phyloP scores from a whole-genome alignment of 2,329 filamentous ascomycete species.

The Chrysosphaeria jannelii region DNA sequence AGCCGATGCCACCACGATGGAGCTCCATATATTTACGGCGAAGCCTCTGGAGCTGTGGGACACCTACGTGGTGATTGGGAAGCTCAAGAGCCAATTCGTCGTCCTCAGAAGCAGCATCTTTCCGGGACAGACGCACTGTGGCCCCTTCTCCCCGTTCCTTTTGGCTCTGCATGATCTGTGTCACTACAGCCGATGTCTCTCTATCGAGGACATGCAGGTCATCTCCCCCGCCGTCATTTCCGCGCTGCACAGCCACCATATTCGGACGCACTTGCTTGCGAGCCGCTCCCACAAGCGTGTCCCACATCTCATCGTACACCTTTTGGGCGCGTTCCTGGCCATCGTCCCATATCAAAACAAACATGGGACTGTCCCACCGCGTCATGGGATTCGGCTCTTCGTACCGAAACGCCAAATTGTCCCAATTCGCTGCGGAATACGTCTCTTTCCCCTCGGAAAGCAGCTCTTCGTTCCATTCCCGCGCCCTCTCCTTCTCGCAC shows the following conservation, averaged over 20 bases:
- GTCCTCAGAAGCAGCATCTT: conserved; percentile 3
- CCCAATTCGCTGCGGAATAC: conserved; percentile 31
- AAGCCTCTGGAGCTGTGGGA: conserved; percentile 50
- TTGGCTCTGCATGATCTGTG: conserved; percentile 36
- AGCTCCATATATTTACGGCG: conserved; percentile 48
- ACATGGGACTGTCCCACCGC: conserved; percentile 59
- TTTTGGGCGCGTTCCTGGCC: conserved; percentile 22
- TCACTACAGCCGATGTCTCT: conserved; percentile 48
- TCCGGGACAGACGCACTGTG: conserved; percentile 16
- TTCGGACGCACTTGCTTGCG: conserved; percentile 39
- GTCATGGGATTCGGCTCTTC: conserved; percentile 70
- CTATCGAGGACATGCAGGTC: conserved; percentile 58
- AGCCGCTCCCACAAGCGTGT: conserved; percentile 31
- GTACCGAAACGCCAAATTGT: conserved; percentile 54
- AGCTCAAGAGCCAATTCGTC: conserved; percentile 30
- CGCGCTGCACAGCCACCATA: conserved; percentile 36
- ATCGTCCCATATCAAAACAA: conserved; percentile 52
- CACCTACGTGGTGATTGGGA: conserved; percentile 31
- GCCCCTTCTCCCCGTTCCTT: conserved; percentile 32
- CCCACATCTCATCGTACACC: conserved; percentile 41
- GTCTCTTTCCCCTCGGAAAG: conserved; percentile 11
- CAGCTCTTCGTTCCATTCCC: conserved; percentile 27
- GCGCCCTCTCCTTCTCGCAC: conserved; percentile 19
- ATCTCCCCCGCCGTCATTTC: conserved; percentile 32
- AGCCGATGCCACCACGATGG: conserved; percentile 37